These are phyloP conservation scores for Kernera saxatilis DNA, from an alignment of 345 rosid species.

Conservation along the genomic window DNA sequence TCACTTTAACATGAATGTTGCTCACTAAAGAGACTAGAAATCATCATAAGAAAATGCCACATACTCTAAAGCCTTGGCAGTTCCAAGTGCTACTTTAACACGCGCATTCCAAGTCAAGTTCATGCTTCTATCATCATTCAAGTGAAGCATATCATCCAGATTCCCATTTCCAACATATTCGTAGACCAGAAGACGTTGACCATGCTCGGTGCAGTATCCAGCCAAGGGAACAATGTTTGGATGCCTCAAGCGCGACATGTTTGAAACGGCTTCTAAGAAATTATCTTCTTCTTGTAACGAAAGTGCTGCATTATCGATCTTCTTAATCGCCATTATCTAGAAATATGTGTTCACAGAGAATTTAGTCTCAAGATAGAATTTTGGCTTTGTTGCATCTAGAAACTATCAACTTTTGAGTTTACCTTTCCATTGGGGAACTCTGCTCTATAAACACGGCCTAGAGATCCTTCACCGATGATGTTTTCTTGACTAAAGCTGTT, in stretches of 20 bases:
- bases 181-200: conserved; percentile 92
- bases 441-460: conserved; percentile 95
- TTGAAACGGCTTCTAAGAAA: conserved; percentile 89
- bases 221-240: conserved; percentile 75
- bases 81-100: conserved; percentile 95
- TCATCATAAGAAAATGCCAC: conserved; percentile 25
- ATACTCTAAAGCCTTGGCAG: conserved; percentile 97
- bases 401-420: conserved; percentile 8
- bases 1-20: not conserved
- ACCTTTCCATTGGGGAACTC: conserved; percentile 92
- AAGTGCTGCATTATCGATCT: conserved; percentile 86
- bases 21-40: not conserved
- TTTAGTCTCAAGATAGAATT: not conserved
- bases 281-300: conserved; percentile 90
- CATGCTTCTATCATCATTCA: conserved; percentile 66
- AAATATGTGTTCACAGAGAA: conserved; percentile 19
- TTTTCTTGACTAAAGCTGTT: conserved; percentile 93
- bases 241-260: conserved; percentile 91
- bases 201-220: conserved; percentile 95
- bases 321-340: conserved; percentile 84
- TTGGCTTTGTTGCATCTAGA: not conserved
- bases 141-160: conserved; percentile 83
- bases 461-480: conserved; percentile 93
- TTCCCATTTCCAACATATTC: conserved; percentile 71
- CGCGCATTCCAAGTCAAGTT: conserved; percentile 88